phyloP scores from a whole-genome alignment of 495 filamentous ascomycete species.

The Penicillium odoratum region DNA sequence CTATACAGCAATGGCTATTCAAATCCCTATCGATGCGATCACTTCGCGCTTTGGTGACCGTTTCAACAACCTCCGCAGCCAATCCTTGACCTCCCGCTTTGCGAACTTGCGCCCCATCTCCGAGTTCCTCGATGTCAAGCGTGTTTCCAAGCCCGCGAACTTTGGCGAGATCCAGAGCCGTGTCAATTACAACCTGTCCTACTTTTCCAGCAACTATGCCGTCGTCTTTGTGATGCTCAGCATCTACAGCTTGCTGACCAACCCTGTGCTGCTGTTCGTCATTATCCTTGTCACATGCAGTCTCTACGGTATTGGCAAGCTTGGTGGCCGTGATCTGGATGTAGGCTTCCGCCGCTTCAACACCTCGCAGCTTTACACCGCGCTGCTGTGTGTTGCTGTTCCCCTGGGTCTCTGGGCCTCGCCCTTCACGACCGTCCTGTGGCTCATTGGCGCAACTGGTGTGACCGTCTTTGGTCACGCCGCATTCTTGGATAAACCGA shows the following conservation, averaged over 20 bases:
- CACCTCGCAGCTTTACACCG: constrained; percentile 94
- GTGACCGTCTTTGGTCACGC: constrained; percentile 94
- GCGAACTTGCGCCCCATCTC: constrained; percentile 87
- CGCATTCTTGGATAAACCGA: constrained; percentile 94
- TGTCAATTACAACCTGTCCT: constrained; percentile 93
- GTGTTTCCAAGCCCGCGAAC: constrained; percentile 87
- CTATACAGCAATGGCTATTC: constrained; percentile 70
- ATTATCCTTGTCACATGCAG: constrained; percentile 82
- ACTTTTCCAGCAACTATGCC: constrained; percentile 99
- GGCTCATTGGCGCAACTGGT: constrained; percentile 92
- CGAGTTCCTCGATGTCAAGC: constrained; percentile 95
- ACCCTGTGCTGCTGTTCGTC: constrained; percentile 80
- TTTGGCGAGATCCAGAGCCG: constrained; percentile 90
- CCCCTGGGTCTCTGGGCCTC: constrained; percentile 82
- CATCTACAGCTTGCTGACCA: constrained; percentile 92
- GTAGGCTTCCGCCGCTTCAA: constrained; percentile 78
- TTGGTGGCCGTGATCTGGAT: constrained; percentile 84
- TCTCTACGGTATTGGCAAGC: constrained; percentile 85
- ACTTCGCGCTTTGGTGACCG: constrained; percentile 81
- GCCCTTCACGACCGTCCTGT: constrained; percentile 77
- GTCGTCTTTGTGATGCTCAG: constrained; percentile 89
- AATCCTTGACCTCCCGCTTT: constrained; percentile 77
- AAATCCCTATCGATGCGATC: constrained; percentile 86
- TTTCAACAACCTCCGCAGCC: constrained; percentile 75
- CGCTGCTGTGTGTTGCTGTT: constrained; percentile 73